Evolutionary conservation across 2,329 filamentous ascomycete genomes (phyloP), one percentile per base, ranked within the genome.

Genomic region (Alternaria infectoria): DNA sequence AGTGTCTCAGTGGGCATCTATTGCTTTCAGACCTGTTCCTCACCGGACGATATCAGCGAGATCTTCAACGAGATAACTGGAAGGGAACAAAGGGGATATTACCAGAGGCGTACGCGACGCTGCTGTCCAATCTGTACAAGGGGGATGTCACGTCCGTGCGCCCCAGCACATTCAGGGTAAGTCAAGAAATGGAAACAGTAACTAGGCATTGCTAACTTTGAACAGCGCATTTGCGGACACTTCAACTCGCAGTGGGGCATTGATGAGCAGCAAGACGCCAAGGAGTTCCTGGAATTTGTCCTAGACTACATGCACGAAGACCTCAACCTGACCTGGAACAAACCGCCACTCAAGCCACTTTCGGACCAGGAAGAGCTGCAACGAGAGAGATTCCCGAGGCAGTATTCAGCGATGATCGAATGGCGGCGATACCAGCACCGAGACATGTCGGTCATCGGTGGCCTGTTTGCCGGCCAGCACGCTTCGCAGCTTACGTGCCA

Each of bases 221-320:
- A 5, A 23, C 43, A 64, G 67, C 86, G 63, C 86, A 88, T 93
- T 64, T 90, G 90, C 70, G 87, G 87, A 5, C 85, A 88, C 17
- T 81, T 90, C 68, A 88, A 88, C 61, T 84, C 87, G 7, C 85
- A 88, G 69, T 96, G 93, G 82, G 92, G 90, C 13, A 90, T 92
- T 44, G 84, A 85, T 23, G 83, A 88, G 54, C 95, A 98, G 76
- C 96, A 98, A 80, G 96, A 99, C 74, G 91, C 93, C 2, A 91
- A 94, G 68, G 96, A 98, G 73, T 97, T 97, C 70, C 89, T 95
- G 69, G 89, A 89, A 49, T 97, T 96, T 74, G 79, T 97, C 25
- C 85, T 97, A 40, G 89, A 92, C 57, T 90, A 91, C 68, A 84
- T 98, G 12, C 91, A 95, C 70, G 92, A 96, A 75, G 96, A 99